Conservation (phyloP, 2,329 filamentous ascomycete genomes). For the Verticillium dahliae region DNA sequence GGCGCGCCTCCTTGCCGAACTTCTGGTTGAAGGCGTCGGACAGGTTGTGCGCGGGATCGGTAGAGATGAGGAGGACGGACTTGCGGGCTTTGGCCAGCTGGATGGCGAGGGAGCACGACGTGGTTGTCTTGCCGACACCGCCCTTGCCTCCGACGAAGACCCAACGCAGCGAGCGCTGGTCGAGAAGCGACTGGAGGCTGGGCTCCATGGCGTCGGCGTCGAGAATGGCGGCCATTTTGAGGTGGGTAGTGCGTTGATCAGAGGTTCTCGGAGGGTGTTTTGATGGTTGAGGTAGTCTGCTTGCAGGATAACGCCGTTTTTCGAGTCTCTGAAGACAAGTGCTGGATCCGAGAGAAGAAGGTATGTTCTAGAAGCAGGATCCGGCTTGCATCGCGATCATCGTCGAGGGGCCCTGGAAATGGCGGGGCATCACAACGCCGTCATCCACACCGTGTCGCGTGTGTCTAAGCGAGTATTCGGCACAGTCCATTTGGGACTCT, state of each 20-base stretch:
- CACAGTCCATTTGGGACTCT: neutral
- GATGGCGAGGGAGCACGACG: conserved; percentile 95
- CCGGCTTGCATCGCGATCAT: neutral
- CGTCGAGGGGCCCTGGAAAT: neutral
- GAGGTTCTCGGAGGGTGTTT: conserved; percentile 2
- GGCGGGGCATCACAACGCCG: neutral
- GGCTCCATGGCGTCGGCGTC: conserved; percentile 83
- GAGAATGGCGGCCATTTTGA: conserved; percentile 35
- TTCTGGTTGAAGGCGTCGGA: conserved; percentile 98
- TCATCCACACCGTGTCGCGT: neutral
- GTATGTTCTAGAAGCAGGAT: neutral
- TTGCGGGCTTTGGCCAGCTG: conserved; percentile 93
- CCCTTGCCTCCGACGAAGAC: conserved; percentile 99
- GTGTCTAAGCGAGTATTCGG: neutral
- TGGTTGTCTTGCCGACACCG: conserved; percentile 98
- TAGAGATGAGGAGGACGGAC: conserved; percentile 95
- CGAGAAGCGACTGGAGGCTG: conserved; percentile 86
- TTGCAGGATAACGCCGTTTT: neutral
- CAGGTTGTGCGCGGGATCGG: conserved; percentile 95
- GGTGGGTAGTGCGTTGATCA: conserved; percentile 17
- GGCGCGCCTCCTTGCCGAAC: conserved; percentile 95
- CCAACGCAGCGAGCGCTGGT: conserved; percentile 94
- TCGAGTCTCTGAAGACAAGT: neutral
- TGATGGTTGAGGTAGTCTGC: neutral
- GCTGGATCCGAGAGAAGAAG: neutral